Base-by-base conservation (phyloP, 257 asterid species). In the Eustoma russellianum region DNA sequence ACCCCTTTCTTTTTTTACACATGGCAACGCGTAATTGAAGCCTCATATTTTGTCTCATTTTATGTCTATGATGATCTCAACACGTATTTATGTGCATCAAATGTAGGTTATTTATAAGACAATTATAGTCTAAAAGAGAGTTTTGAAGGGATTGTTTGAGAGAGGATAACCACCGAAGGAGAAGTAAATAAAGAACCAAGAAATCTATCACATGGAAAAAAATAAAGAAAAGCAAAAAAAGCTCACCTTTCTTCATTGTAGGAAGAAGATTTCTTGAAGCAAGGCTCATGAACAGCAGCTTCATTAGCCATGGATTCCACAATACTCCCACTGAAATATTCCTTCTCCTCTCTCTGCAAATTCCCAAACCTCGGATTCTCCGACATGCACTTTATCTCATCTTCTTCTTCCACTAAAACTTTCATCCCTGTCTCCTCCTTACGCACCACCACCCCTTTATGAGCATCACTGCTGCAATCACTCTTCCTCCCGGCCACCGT, bases 331-430 rank as follows among this genome's bases (percentile, higher is more conserved):
- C 97, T 89, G 52, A 85, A 89, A 50, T 83, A 89, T 57, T 86
- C 94, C 62, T 77, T 86, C 61, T 86, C 95, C 69, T 81, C 90
- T 0, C 70, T 44, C 40, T 77, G 88, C 73, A 69, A 33, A 43
- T 73, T 81, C 64, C 95, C 95, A 38, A 86, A 83, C 68, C 97
- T 53, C 41, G 97, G 97, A 73, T 86, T 89, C 69, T 88, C 97
- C 19, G 94, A 81, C 89, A 88, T 82, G 76, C 78, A 74, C 12
- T 66, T 73, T 1, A 83, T 86, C 44, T 79, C 90, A 28, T 70
- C 93, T 51, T 62, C 82, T 10, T 65, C 86, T 51, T 44, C 76
- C 44, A 5, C 70, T 60, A 9, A 52, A 19, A 30, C 62, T 11
- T 5, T 17, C 59, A 35, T 50, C 49, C 53, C 43, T 13, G 38